Conservation (phyloP, 768 basidiomycete genomes). For the Zangia roseola region DNA sequence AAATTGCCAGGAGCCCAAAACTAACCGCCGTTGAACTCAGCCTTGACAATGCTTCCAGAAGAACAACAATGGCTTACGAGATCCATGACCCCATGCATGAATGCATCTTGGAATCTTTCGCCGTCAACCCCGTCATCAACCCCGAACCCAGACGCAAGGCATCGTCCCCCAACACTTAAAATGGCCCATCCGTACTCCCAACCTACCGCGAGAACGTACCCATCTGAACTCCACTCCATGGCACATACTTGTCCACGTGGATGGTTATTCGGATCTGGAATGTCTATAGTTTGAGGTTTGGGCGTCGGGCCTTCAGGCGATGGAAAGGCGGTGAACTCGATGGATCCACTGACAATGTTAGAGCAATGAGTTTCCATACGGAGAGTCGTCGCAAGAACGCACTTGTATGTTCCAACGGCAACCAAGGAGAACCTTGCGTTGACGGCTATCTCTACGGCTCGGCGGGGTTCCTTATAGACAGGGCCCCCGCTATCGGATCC, state of each 20-base stretch:
- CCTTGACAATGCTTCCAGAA: neutral
- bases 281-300: conserved; percentile 56
- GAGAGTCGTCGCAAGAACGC: neutral
- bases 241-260: conserved; percentile 60
- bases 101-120: conserved; percentile 70
- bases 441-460: conserved; percentile 63
- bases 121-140: conserved; percentile 61
- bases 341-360: conserved; percentile 48
- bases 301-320: conserved; percentile 57
- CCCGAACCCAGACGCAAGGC: conserved; percentile 76
- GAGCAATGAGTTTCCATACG: neutral
- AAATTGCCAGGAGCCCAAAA: conserved; percentile 95
- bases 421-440: conserved; percentile 81
- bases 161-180: conserved; percentile 86
- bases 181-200: conserved; percentile 90
- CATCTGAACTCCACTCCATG: conserved; percentile 94
- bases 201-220: conserved; percentile 90
- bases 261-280: conserved; percentile 61
- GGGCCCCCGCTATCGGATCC: conserved; percentile 31
- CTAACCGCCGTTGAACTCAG: conserved; percentile 37
- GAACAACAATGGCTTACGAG: conserved; percentile 49
- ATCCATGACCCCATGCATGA: conserved; percentile 76
- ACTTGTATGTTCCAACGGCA: conserved; percentile 78
- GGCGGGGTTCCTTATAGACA: conserved; percentile 62
- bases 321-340: conserved; percentile 70